Evolutionary conservation across 75 land plant species (phyloP).

Genomic region (Sequoiadendron giganteum): DNA sequence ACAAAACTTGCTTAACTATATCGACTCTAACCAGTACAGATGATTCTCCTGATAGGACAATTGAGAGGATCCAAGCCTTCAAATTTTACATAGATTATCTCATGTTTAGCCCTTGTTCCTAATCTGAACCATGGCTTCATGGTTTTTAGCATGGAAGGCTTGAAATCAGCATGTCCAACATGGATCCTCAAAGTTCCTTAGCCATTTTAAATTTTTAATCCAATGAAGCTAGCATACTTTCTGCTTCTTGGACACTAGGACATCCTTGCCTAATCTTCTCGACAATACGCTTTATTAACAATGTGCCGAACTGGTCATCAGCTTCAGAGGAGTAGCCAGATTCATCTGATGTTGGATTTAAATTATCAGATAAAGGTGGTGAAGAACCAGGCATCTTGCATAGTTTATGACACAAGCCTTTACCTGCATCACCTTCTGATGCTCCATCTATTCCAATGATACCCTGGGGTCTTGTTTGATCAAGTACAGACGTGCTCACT

Average conservation of each 20-base stretch:
- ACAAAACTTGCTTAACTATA: neutral
- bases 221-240: slow-evolving; percentile 36
- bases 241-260: slow-evolving; percentile 54
- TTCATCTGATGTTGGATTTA: slow-evolving; percentile 2
- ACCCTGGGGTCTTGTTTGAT: slow-evolving; percentile 31
- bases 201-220: slow-evolving; percentile 37
- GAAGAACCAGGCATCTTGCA: slow-evolving; percentile 21
- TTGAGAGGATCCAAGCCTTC: neutral
- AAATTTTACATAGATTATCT: neutral
- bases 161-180: neutral
- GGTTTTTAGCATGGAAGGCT: neutral
- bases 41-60: neutral
- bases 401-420: slow-evolving; percentile 22
- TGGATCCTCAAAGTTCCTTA: neutral
- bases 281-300: slow-evolving; percentile 68
- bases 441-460: slow-evolving; percentile 14
- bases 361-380: neutral
- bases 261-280: slow-evolving; percentile 77
- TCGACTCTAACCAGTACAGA: neutral
- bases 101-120: neutral
- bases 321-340: slow-evolving; percentile 19
- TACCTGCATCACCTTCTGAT: slow-evolving; percentile 19
- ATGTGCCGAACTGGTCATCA: slow-evolving; percentile 38
- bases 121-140: neutral
- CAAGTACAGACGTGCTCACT: slow-evolving; percentile 23